Conservation (phyloP, 2,329 filamentous ascomycete genomes). For the Paecilomyces formosus region DNA sequence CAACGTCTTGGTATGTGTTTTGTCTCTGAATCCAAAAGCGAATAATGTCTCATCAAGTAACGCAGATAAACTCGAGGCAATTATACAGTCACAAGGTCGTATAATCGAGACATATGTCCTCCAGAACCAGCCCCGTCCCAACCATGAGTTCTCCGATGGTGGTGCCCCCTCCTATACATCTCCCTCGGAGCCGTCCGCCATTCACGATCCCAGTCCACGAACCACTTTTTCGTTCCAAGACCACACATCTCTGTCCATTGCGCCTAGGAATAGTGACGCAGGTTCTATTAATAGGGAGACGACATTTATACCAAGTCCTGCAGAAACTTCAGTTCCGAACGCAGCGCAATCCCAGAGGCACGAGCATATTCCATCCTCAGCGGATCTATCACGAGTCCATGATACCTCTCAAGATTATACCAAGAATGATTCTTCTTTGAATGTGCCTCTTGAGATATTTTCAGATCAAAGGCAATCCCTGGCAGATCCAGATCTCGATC, state of each 20-base stretch:
- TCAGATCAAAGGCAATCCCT: conserved; percentile 41
- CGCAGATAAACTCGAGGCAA: conserved; percentile 58
- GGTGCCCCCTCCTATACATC: conserved; percentile 29
- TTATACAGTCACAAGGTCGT: conserved; percentile 58
- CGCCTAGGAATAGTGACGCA: conserved; percentile 41
- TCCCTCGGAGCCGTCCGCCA: conserved; percentile 46
- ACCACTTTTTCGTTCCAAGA: conserved; percentile 57
- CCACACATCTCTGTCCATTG: conserved; percentile 43
- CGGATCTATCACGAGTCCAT: conserved; percentile 16
- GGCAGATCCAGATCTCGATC: conserved; percentile 52
- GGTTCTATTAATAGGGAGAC: conserved; percentile 41
- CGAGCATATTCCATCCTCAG: conserved; percentile 13
- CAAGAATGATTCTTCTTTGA: conserved; percentile 44
- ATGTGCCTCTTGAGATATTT: conserved; percentile 52
- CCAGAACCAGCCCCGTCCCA: conserved; percentile 21
- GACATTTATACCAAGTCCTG: conserved; percentile 28
- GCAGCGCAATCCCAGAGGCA: conserved; percentile 14
- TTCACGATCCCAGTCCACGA: conserved; percentile 49
- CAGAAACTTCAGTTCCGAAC: conserved; percentile 23
- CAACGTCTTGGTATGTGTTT: conserved; percentile 49
- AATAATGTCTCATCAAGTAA: background rate
- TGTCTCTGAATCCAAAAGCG: background rate
- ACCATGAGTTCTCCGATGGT: conserved; percentile 17
- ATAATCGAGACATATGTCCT: conserved; percentile 55
- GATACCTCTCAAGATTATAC: conserved; percentile 29